Evolutionary conservation across 2,329 filamentous ascomycete species (phyloP).

Genomic region (Remersonia thermophila): DNA sequence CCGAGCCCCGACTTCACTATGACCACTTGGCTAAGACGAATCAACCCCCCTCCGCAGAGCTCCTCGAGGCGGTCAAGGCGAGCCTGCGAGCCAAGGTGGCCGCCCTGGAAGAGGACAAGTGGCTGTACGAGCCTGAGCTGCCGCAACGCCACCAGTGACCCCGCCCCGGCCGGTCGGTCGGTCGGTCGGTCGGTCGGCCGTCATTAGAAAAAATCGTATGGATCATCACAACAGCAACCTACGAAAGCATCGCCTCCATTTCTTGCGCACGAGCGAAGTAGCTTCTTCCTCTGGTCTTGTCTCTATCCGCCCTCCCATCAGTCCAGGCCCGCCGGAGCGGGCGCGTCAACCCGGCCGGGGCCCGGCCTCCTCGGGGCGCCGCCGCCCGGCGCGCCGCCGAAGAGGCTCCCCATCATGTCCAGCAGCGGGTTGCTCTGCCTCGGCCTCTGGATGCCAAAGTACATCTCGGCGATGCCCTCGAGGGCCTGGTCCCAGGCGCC

Average conservation of each 20-base stretch:
- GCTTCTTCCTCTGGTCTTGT: no score
- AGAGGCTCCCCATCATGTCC: slow-evolving; percentile 96
- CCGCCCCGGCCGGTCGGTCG: no score
- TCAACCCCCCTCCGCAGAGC: slow-evolving; percentile 30
- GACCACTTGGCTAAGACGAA: slow-evolving; percentile 4
- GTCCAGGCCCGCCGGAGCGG: slow-evolving; percentile 48
- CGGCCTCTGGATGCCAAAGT: slow-evolving; percentile 84
- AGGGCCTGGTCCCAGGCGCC: slow-evolving; percentile 71
- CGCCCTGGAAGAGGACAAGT: slow-evolving; percentile 68
- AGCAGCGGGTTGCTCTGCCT: slow-evolving; percentile 84
- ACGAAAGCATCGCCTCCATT: neutral
- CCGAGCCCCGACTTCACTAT: neutral
- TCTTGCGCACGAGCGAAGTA: neutral
- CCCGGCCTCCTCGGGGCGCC: slow-evolving; percentile 34
- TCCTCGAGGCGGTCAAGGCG: slow-evolving; percentile 55
- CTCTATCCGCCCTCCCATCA: slow-evolving; percentile 21
- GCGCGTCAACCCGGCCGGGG: slow-evolving; percentile 34
- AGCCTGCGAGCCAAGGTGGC: slow-evolving; percentile 62
- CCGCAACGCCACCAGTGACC: slow-evolving; percentile 28
- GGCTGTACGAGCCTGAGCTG: slow-evolving; percentile 75
- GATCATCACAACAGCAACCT: neutral
- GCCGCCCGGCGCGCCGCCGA: slow-evolving; percentile 57
- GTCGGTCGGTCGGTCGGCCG: neutral
- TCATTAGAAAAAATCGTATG: neutral
- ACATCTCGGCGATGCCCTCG: slow-evolving; percentile 86